Evolutionary conservation across 164 flowering plant species (phyloP), one percentile per base, ranked within the genome.

Genomic region (Liquidambar formosana): DNA sequence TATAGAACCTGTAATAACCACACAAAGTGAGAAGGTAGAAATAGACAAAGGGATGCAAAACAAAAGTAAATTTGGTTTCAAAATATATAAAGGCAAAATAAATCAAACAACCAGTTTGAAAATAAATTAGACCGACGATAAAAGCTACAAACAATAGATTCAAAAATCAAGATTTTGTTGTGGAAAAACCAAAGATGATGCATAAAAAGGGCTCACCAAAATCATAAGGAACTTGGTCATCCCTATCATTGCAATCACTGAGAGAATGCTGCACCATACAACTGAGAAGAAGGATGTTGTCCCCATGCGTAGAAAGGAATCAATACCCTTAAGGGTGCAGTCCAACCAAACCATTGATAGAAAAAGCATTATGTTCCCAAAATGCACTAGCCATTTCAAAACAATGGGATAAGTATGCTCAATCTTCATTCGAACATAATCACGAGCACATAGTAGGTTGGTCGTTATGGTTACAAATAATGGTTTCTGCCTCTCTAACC

Each of bases 191-290:
- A 8, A 54, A 23, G 43, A 54, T 0, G 18, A 48, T 54, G 44
- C 21, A 66, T 15, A 44, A 46, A 8, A 48, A 73, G 19, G 71
- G 62, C 97, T 81, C 64, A 95, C 97, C 97, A 83, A 28, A 61
- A 88, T 67, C 21, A 86, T 22, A 44, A 89, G 83, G 77, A 89
- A 88, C 74, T 91, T 95, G 49, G 59, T 38, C 67, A 86, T 66
- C 67, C 99, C 99, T 45, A 80, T 79, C 96, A 95, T 95, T 52
- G 91, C 90, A 72, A 88, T 65, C 14, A 86, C 78, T n/a, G 99
- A 91, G 68, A 95, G 71, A 67, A 85, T 72, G 75, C 89, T 81
- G 82, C 87, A 91, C 99, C 99, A 95, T 58, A 93, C 28, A 53
- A 93, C 83, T 15, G 90, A 71, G 72, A 95, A 88, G 75, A 93